phyloP scores from a whole-genome alignment of 306 rosid genomes.

The Cicer arietinum region DNA sequence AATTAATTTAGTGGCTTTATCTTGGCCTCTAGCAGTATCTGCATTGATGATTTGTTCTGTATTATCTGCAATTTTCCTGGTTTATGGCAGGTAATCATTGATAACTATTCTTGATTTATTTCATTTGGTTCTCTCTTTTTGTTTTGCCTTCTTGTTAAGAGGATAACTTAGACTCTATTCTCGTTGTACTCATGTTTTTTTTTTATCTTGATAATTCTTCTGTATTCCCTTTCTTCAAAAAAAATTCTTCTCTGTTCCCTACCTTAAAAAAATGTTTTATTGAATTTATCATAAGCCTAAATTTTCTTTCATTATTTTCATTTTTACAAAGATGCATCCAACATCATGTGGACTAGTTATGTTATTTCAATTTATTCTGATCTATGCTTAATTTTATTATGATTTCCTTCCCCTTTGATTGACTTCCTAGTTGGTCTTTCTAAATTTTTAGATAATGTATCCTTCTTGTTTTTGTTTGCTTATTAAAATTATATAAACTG shows the following conservation, averaged over 20 bases:
- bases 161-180: not conserved
- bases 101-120: constrained; percentile 29
- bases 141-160: not conserved
- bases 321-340: too few species aligned
- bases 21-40: constrained; percentile 86
- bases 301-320: too few species aligned
- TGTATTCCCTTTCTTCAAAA: not conserved
- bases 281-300: too few species aligned
- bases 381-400: constrained; percentile 4
- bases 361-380: too few species aligned
- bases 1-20: constrained; percentile 67
- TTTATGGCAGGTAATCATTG: constrained; percentile 68
- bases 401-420: not conserved
- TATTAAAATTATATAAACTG: constrained; percentile 7
- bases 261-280: not conserved
- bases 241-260: not conserved
- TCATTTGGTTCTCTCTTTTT: not conserved
- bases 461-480: not conserved
- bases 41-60: constrained; percentile 67
- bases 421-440: not conserved
- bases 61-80: constrained; percentile 64
- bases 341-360: too few species aligned
- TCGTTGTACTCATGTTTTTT: not conserved
- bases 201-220: not conserved
- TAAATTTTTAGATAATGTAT: too few species aligned